Percentiles rank a stretch among this genome's conserved stretches.
Conservation (phyloP, 345 rosid species). For the Iberis pinnata region DNA sequence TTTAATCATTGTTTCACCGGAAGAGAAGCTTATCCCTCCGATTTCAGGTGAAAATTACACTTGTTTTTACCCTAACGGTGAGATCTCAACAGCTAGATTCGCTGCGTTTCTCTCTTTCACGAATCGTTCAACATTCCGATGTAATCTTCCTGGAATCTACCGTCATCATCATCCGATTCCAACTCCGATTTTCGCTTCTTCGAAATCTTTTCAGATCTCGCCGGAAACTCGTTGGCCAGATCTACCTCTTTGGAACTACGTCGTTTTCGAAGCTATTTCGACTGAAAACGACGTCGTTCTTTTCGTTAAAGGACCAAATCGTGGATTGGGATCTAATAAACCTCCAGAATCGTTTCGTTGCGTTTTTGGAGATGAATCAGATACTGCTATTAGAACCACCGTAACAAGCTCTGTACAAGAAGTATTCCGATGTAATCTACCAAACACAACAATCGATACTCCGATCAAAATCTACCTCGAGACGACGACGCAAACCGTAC, state of each 20-base stretch:
- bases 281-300: slow-evolving; percentile 64
- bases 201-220: slow-evolving; percentile 4
- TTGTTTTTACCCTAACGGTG: slow-evolving; percentile 57
- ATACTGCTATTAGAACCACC: slow-evolving; percentile 40
- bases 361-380: slow-evolving; percentile 44
- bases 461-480: slow-evolving; percentile 49
- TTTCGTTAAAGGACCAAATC: slow-evolving; percentile 66
- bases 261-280: slow-evolving; percentile 69
- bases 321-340: slow-evolving; percentile 47
- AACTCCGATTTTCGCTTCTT: slow-evolving; percentile 45
- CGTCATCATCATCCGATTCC: slow-evolving; percentile 45
- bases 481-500: slow-evolving; percentile 32
- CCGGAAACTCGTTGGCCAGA: slow-evolving; percentile 21
- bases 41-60: slow-evolving; percentile 14
- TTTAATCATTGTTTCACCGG: slow-evolving; percentile 40
- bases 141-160: slow-evolving; percentile 41
- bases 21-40: neutral
- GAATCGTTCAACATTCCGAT: slow-evolving; percentile 47
- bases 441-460: slow-evolving; percentile 22
- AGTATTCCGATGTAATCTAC: slow-evolving; percentile 68
- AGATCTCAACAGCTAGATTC: slow-evolving; percentile 45
- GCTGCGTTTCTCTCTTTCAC: slow-evolving; percentile 42
- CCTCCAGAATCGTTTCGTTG: slow-evolving; percentile 46
- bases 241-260: slow-evolving; percentile 43
- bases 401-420: slow-evolving; percentile 77